These are phyloP conservation scores for Penicillium longicatenatum DNA, from an alignment of 495 filamentous ascomycete genomes.

Conservation along the genomic window DNA sequence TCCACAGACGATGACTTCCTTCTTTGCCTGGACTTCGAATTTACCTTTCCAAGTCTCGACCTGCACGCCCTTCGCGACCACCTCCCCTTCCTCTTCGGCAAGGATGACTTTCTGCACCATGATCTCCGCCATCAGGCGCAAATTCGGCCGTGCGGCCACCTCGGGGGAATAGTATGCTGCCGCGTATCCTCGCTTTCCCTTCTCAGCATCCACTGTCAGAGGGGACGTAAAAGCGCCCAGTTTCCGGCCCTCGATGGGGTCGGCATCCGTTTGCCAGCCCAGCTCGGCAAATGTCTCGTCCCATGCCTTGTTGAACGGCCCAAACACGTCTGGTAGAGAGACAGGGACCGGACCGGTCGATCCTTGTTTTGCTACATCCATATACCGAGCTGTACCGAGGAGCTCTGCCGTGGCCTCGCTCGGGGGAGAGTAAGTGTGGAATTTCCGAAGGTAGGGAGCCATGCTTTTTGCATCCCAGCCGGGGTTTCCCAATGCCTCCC, in stretches of 20 bases:
- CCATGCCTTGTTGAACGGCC: slow-evolving; percentile 29
- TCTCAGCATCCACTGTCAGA: slow-evolving; percentile 19
- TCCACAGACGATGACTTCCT: slow-evolving; percentile 56
- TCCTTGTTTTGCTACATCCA: slow-evolving; percentile 17
- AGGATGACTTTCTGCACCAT: slow-evolving; percentile 47
- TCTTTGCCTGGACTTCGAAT: slow-evolving; percentile 46
- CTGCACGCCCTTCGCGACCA: slow-evolving; percentile 36
- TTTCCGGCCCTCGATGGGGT: slow-evolving; percentile 24
- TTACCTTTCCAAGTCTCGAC: slow-evolving; percentile 30
- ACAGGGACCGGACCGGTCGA: slow-evolving; percentile 28
- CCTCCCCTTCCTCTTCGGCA: slow-evolving; percentile 15
- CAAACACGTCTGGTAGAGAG: slow-evolving; percentile 25
- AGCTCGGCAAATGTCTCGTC: slow-evolving; percentile 25
- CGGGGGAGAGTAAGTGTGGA: slow-evolving; percentile 22
- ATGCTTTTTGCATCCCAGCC: slow-evolving; percentile 53
- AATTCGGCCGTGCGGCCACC: slow-evolving; percentile 44
- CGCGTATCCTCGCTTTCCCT: slow-evolving; percentile 44
- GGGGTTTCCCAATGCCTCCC: slow-evolving; percentile 51
- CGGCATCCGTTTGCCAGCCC: slow-evolving; percentile 25
- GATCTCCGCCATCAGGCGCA: slow-evolving; percentile 48
- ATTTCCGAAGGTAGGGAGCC: slow-evolving; percentile 44
- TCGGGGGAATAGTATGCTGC: slow-evolving; percentile 26
- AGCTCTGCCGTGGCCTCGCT: slow-evolving; percentile 13
- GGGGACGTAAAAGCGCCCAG: slow-evolving; percentile 26
- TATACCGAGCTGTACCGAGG: slow-evolving; percentile 17